Conservation (phyloP, 164 flowering plant genomes). For the Nymphaea colorata region DNA sequence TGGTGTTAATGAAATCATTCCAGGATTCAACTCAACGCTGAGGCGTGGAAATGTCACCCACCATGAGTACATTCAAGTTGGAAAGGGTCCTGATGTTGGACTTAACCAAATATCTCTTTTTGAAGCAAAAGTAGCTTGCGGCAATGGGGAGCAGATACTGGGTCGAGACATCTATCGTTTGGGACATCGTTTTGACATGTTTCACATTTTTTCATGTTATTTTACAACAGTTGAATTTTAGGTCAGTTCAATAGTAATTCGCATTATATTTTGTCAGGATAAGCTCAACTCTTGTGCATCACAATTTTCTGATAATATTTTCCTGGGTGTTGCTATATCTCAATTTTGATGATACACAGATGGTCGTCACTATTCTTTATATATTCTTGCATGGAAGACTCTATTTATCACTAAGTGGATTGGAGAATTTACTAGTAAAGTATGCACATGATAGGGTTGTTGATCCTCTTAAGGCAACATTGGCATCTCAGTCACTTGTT, state of each 20-base stretch:
- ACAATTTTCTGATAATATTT: not conserved
- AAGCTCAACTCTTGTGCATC: not conserved
- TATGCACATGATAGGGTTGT: conserved; percentile 43
- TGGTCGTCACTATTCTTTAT: conserved; percentile 73
- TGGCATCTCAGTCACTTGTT: conserved; percentile 85
- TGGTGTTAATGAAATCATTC: too few species aligned
- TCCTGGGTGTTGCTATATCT: not conserved
- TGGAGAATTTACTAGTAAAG: conserved; percentile 61
- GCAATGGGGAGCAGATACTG: conserved; percentile 94
- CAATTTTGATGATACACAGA: conserved; percentile 30
- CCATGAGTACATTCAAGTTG: conserved; percentile 97
- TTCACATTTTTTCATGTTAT: conserved; percentile 91
- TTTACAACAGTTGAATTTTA: conserved; percentile 88
- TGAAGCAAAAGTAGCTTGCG: conserved; percentile 98
- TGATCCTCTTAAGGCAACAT: conserved; percentile 56
- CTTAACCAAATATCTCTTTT: conserved; percentile 94
- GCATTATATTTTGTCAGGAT: not conserved
- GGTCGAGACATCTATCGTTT: conserved; percentile 88
- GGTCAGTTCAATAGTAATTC: conserved; percentile 77
- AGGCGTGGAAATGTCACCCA: conserved; percentile 92
- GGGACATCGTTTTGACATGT: conserved; percentile 95
- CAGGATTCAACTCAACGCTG: conserved; percentile 52
- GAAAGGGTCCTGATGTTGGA: conserved; percentile 98
- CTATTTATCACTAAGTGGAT: conserved; percentile 79
- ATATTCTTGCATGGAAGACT: conserved; percentile 73